Conservation (phyloP, 768 basidiomycete genomes). For the Chalciporus chontae region DNA sequence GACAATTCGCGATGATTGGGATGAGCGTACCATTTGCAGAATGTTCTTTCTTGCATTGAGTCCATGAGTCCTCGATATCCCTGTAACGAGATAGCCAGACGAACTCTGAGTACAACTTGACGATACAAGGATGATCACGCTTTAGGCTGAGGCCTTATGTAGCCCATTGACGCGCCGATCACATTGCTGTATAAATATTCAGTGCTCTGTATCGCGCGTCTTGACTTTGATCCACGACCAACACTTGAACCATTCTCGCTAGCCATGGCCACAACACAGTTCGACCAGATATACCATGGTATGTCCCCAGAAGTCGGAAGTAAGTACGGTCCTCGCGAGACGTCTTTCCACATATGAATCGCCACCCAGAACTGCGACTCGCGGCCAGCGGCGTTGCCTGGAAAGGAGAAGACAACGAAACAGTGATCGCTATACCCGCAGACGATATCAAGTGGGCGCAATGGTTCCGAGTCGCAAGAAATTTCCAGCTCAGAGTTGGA, state of each 20-base stretch:
- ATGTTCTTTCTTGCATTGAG: constrained; percentile 68
- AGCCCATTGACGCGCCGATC: constrained; percentile 19
- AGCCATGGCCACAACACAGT: constrained; percentile 67
- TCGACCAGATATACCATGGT: constrained; percentile 81
- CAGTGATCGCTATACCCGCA: constrained; percentile 59
- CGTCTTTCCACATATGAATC: neutral
- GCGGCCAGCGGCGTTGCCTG: constrained; percentile 91
- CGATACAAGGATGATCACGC: neutral
- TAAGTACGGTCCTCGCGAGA: constrained; percentile 40
- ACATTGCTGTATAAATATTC: constrained; percentile 11
- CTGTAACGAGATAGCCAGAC: neutral
- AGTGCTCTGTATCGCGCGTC: too few relatives aligned
- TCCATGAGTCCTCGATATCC: constrained; percentile 20
- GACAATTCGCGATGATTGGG: neutral
- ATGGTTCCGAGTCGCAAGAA: constrained; percentile 89
- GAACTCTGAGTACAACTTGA: too few relatives aligned
- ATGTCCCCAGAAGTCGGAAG: constrained; percentile 74
- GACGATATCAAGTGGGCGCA: constrained; percentile 83
- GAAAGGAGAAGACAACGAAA: constrained; percentile 74
- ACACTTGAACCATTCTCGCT: constrained; percentile 8
- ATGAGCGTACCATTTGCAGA: constrained; percentile 78
- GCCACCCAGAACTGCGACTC: constrained; percentile 73
- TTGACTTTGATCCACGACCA: constrained; percentile 14
- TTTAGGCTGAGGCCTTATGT: neutral
- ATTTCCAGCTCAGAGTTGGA: constrained; percentile 85